A percentile compares a stretch with the other conserved stretches of the same genome.
phyloP scores from a whole-genome alignment of 2,329 filamentous ascomycete genomes.

The Camptophora hylomeconis region DNA sequence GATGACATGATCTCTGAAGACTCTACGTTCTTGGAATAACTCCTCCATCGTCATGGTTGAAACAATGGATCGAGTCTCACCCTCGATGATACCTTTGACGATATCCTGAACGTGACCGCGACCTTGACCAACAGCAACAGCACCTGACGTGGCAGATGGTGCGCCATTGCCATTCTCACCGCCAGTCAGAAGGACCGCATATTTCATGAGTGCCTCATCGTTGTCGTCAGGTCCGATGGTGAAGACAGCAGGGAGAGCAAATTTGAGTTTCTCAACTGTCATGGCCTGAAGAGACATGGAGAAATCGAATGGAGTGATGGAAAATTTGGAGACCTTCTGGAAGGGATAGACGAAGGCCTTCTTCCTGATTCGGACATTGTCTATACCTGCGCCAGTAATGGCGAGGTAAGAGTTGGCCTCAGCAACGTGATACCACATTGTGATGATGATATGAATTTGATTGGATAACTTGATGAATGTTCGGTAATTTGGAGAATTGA shows the following conservation, averaged over 20 bases:
- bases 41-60: conserved; percentile 89
- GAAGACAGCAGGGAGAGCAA: conserved; percentile 70
- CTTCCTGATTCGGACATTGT: conserved; percentile 65
- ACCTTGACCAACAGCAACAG: conserved; percentile 29
- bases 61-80: conserved; percentile 71
- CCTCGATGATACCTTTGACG: conserved; percentile 81
- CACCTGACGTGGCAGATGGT: conserved; percentile 20
- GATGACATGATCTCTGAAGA: conserved; percentile 62
- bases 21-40: conserved; percentile 64
- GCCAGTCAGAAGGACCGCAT: conserved; percentile 64
- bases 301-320: conserved; percentile 53
- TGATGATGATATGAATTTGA: too few species aligned
- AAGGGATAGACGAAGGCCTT: conserved; percentile 60
- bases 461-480: too few species aligned
- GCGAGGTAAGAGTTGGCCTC: conserved; percentile 67
- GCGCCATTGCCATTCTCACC: conserved; percentile 38
- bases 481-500: too few species aligned
- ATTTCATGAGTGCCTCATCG: conserved; percentile 59
- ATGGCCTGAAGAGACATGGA: conserved; percentile 73
- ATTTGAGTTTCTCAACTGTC: conserved; percentile 79
- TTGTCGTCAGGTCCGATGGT: conserved; percentile 72
- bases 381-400: conserved; percentile 65
- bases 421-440: conserved; percentile 57
- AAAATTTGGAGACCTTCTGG: conserved; percentile 40
- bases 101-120: conserved; percentile 67